Evolutionary conservation across 768 basidiomycete genomes (phyloP), one percentile per base, ranked within the genome.

Genomic region (Rubroboletus satanas): DNA sequence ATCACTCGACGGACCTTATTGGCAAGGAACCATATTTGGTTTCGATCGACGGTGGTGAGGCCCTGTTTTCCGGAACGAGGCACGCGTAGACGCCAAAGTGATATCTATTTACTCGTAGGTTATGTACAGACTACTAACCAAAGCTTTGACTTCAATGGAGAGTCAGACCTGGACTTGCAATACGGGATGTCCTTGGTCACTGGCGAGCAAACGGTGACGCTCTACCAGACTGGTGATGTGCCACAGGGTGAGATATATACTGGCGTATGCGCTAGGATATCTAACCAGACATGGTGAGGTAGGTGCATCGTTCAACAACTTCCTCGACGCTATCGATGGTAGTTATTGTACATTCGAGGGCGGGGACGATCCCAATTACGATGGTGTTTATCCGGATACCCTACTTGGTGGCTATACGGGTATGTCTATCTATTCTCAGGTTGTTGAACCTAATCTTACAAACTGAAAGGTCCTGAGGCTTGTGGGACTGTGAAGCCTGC

Each of bases 401-500:
- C 7, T 12, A 7, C 42, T 51, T 8, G 62, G 55, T 38, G 64
- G n/a, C n/a, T n/a, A n/a, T n/a, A n/a, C n/a, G n/a, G n/a, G 71
- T 58, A 52, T 32, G 26, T 37, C 18, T 4, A 18, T 37, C 15
- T n/a, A n/a, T 46, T 8, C 21, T 36, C 7, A 5, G 8, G 36
- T 3, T 18, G 11, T 39, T 21, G 26, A 15, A 4, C 5, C 23
- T 8, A 5, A 41, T 26, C 47, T 49, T 15, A 57, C 39, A 18
- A 26, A 47, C 10, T 1, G 10, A 37, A 49, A 70, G 67, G 67
- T 31, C 32, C 55, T 2, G 44, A 62, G 38, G 58, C 39, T 41
- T 79, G 78, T 54, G 79, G 78, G 7, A 72, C 68, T 17, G 62
- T 71, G 8, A 59, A 63, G 17, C 74, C 75, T 3, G 62, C 77